These are phyloP conservation scores for Sugiyamaella neomexicana DNA, from an alignment of 1,139 yeast genomes.

Conservation along the genomic window DNA sequence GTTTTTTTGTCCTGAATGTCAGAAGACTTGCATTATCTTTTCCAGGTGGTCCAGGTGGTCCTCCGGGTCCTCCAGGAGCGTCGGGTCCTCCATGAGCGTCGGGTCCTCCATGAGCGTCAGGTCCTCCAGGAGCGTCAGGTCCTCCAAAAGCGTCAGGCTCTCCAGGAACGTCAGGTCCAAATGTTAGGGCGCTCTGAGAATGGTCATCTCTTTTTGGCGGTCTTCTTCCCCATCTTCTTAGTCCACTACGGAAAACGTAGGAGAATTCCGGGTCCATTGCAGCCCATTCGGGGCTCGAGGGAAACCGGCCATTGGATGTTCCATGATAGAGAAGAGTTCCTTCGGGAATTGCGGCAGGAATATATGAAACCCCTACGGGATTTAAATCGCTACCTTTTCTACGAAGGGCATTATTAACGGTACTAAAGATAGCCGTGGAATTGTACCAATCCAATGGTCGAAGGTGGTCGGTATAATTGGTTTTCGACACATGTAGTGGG, in stretches of 20 bases:
- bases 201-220: not conserved
- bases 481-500: not conserved
- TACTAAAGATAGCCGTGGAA: constrained; percentile 55
- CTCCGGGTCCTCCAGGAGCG: not conserved
- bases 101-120: not conserved
- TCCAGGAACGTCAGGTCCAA: not conserved
- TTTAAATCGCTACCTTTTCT: constrained; percentile 51
- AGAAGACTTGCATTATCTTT: constrained; percentile 32
- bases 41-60: too few relatives aligned
- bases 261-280: constrained; percentile 61
- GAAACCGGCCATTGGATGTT: constrained; percentile 46
- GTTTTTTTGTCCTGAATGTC: constrained; percentile 48
- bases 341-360: constrained; percentile 57
- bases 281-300: constrained; percentile 53
- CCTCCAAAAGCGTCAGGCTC: too few relatives aligned
- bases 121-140: too few relatives aligned
- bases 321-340: constrained; percentile 59
- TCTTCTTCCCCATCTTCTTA: constrained; percentile 9
- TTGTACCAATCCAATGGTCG: constrained; percentile 44
- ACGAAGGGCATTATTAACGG: constrained; percentile 52
- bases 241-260: constrained; percentile 44
- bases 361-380: constrained; percentile 56
- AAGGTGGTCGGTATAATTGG: not conserved
- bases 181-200: not conserved
- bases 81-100: not conserved